Conservation (phyloP, 176 grass and related monocot species). For the Rhynchospora tenuis region DNA sequence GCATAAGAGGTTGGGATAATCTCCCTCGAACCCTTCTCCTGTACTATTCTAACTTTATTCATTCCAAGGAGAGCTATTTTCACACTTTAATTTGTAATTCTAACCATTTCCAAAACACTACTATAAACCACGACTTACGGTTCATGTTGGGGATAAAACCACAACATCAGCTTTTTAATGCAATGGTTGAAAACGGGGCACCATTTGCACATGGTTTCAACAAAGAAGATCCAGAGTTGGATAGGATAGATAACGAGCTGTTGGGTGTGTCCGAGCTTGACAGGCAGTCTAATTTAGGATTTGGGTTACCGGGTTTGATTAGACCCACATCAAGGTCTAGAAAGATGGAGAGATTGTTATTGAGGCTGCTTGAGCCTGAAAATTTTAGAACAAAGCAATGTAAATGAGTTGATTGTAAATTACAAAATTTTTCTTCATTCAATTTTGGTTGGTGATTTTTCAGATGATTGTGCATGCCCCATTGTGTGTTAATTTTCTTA, state of each 20-base stretch:
- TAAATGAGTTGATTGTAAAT: slow-evolving; percentile 23
- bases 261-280: slow-evolving; percentile 9
- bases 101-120: slow-evolving; percentile 36
- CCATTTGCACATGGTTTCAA: slow-evolving; percentile 29
- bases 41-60: slow-evolving; percentile 30
- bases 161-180: slow-evolving; percentile 19
- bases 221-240: slow-evolving; percentile 14
- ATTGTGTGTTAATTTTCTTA: not conserved
- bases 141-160: slow-evolving; percentile 15
- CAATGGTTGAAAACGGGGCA: slow-evolving; percentile 23
- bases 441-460: not conserved
- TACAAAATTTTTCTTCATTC: not conserved
- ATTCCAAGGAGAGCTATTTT: slow-evolving; percentile 28
- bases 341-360: slow-evolving; percentile 14
- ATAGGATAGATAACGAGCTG: slow-evolving; percentile 34
- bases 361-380: slow-evolving; percentile 10
- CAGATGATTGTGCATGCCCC: not conserved
- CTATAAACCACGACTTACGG: slow-evolving; percentile 27
- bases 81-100: slow-evolving; percentile 37
- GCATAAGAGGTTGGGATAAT: slow-evolving; percentile 34
- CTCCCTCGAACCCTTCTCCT: slow-evolving; percentile 30
- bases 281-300: slow-evolving; percentile 12
- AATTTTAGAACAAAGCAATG: slow-evolving; percentile 23
- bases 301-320: not conserved
- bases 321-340: slow-evolving; percentile 3